phyloP scores from a whole-genome alignment of 2,329 filamentous ascomycete genomes.

The Penicillium carneum region DNA sequence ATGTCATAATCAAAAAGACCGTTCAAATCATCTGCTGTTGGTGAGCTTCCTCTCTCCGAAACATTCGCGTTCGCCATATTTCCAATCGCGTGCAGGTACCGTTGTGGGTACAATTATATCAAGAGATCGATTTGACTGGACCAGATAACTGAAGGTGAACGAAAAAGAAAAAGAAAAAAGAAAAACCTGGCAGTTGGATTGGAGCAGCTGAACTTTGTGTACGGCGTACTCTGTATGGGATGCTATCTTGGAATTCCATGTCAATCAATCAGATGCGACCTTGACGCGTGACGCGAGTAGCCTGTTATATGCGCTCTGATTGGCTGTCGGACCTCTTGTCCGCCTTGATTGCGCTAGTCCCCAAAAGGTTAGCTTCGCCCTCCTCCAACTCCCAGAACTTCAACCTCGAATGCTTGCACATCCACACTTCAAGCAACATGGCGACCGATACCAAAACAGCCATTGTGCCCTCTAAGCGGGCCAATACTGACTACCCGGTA shows the following conservation, averaged over 20 bases:
- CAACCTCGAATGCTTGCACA: conserved; percentile 33
- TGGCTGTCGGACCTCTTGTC: conserved; percentile 24
- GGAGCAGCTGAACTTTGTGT: background rate
- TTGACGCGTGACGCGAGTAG: conserved; percentile 27
- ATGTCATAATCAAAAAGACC: conserved; percentile 80
- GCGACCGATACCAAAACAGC: conserved; percentile 51
- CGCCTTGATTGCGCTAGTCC: conserved; percentile 27
- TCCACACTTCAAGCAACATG: conserved; percentile 41
- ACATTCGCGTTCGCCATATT: conserved; percentile 18
- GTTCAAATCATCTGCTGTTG: conserved; percentile 61
- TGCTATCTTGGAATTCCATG: background rate
- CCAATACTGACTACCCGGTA: conserved; percentile 87
- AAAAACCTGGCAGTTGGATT: background rate
- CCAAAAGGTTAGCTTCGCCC: conserved; percentile 32
- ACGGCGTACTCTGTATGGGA: background rate
- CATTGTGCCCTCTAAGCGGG: conserved; percentile 76
- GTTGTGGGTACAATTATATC: background rate
- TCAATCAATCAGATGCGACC: conserved; percentile 27
- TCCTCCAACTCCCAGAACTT: conserved; percentile 42
- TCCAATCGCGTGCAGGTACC: background rate
- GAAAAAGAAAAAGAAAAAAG: background rate
- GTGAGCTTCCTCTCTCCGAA: conserved; percentile 29
- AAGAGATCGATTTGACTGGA: background rate
- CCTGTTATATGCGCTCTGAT: conserved; percentile 24
- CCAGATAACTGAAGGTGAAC: background rate